Evolutionary conservation across 2,329 filamentous ascomycete genomes (phyloP).

Genomic region (Fusarium sacchari): DNA sequence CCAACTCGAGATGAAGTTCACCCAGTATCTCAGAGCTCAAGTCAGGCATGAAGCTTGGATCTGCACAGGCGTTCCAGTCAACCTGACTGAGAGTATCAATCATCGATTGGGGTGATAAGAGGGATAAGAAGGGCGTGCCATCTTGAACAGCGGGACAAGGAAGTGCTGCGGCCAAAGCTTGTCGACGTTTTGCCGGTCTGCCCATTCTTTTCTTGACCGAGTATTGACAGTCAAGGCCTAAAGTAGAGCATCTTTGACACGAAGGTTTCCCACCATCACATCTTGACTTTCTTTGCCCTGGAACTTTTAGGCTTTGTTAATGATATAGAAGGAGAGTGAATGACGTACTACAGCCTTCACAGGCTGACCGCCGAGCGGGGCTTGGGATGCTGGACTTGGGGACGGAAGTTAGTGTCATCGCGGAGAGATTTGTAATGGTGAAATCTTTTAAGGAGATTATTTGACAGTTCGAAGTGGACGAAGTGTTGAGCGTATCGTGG

Average conservation of each 20-base stretch:
- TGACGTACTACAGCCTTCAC: background rate
- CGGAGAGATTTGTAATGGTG: background rate
- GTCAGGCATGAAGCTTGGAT: background rate
- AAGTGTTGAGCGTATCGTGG: background rate
- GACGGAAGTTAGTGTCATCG: background rate
- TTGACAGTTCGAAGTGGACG: background rate
- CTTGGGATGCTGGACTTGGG: background rate
- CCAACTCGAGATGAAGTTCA: background rate
- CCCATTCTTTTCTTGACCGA: background rate
- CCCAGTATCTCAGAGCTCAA: background rate
- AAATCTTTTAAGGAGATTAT: background rate
- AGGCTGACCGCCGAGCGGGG: background rate
- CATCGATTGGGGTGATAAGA: background rate
- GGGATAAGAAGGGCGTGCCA: background rate
- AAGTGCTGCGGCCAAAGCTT: background rate
- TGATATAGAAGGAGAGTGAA: accelerated
- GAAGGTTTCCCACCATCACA: background rate
- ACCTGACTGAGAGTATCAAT: background rate
- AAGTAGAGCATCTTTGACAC: background rate
- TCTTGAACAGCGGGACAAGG: background rate
- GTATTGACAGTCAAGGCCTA: background rate
- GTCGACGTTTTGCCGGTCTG: background rate
- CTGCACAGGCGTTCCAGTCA: accelerated
- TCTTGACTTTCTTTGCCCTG: background rate
- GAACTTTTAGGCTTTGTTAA: background rate